Percentiles rank a stretch among this genome's conserved stretches.
Evolutionary conservation across 2,329 filamentous ascomycete genomes (phyloP).

Genomic region (Zymoseptoria tritici): DNA sequence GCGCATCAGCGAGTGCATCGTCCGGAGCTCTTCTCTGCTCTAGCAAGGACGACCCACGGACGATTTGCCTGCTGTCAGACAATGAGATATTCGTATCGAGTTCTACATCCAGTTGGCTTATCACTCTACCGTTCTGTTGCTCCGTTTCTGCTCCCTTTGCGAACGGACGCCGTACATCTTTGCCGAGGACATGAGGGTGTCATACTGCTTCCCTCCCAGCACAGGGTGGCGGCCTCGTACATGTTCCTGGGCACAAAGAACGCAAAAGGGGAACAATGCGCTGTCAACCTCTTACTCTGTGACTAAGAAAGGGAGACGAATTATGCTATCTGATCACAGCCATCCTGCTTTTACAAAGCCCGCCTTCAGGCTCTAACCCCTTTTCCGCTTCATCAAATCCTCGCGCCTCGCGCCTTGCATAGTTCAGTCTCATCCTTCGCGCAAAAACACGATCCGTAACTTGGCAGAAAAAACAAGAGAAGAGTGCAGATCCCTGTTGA

Average conservation of each 20-base stretch:
- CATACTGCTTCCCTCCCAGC: background rate
- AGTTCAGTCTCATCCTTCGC: background rate
- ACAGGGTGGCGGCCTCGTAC: background rate
- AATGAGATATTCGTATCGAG: background rate
- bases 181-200: background rate
- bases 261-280: background rate
- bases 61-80: background rate
- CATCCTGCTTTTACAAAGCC: background rate
- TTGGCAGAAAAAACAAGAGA: background rate
- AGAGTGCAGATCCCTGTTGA: background rate
- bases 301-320: background rate
- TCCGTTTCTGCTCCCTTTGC: too few relatives aligned
- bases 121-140: background rate
- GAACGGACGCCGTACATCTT: background rate
- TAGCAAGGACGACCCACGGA: background rate
- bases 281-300: background rate
- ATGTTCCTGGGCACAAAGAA: background rate
- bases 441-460: background rate
- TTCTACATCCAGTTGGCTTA: background rate
- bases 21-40: background rate
- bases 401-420: background rate
- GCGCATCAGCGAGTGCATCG: background rate
- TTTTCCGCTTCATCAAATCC: too few relatives aligned
- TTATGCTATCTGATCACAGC: background rate
- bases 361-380: background rate